Percentiles rank a stretch among this genome's conserved stretches.
phyloP scores from a whole-genome alignment of 2,329 filamentous ascomycete species.

The Claviceps monticola region DNA sequence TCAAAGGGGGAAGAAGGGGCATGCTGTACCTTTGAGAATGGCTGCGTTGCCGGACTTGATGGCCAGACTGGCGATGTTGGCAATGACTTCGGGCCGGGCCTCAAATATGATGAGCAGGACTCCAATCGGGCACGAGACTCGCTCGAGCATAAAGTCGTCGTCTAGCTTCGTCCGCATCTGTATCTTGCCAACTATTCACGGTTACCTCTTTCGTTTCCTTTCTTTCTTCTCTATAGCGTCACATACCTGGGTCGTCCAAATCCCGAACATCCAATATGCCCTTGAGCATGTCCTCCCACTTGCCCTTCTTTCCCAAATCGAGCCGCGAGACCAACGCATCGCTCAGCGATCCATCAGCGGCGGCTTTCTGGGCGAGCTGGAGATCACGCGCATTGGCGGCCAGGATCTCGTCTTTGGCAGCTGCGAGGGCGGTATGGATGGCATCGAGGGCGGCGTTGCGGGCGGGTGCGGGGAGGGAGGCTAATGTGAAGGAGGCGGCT shows the following conservation, averaged over 20 bases:
- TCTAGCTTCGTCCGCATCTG: conserved; percentile 77
- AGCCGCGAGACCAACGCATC: conserved; percentile 76
- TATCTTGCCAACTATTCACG: conserved; percentile 57
- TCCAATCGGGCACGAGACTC: conserved; percentile 87
- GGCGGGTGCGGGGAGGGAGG: conserved; percentile 58
- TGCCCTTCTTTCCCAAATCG: conserved; percentile 73
- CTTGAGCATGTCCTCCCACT: conserved; percentile 96
- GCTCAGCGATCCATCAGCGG: conserved; percentile 61
- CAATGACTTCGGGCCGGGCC: conserved; percentile 92
- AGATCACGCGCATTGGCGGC: conserved; percentile 79
- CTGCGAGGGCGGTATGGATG: conserved; percentile 63
- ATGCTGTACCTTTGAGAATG: conserved; percentile 64
- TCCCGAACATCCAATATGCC: conserved; percentile 80
- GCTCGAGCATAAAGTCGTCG: conserved; percentile 70
- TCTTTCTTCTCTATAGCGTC: no score
- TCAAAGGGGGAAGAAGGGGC: neutral
- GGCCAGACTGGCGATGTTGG: conserved; percentile 89
- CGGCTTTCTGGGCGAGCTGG: conserved; percentile 56
- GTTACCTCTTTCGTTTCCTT: no score
- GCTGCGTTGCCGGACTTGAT: conserved; percentile 96
- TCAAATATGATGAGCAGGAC: conserved; percentile 98
- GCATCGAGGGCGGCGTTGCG: conserved; percentile 76
- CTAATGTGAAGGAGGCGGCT: conserved; percentile 67
- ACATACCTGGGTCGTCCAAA: conserved; percentile 72
- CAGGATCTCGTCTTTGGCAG: conserved; percentile 61